phyloP scores from a whole-genome alignment of 305 asterid species.

The Euphrasia arctica region DNA sequence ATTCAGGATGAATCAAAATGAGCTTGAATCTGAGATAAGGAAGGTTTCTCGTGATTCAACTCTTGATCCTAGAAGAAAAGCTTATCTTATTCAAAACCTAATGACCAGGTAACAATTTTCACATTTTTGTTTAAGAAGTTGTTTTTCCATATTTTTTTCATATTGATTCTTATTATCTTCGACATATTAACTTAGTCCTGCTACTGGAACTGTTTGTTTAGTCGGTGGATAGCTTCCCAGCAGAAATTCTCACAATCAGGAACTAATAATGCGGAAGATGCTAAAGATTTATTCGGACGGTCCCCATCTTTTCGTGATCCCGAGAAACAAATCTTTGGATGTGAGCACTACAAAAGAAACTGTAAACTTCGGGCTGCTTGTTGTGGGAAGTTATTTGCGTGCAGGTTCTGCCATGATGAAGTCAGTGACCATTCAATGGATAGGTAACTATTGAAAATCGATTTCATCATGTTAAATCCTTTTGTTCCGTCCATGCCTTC shows the following conservation, averaged over 20 bases:
- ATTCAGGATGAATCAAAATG: conserved; percentile 96
- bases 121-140: not conserved
- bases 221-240: conserved; percentile 98
- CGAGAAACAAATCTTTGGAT: conserved; percentile 73
- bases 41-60: conserved; percentile 90
- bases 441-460: conserved; percentile 43
- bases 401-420: conserved; percentile 98
- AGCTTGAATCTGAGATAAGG: conserved; percentile 96
- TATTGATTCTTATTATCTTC: conserved; percentile 22
- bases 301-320: conserved; percentile 82
- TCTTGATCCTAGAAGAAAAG: conserved; percentile 98
- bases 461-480: conserved; percentile 12
- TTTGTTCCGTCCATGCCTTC: conserved; percentile 1
- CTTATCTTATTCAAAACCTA: conserved; percentile 89
- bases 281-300: conserved; percentile 58
- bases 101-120: conserved; percentile 73
- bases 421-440: conserved; percentile 99
- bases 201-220: conserved; percentile 34
- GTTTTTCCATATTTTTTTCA: conserved; percentile 7
- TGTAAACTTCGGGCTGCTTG: conserved; percentile 98
- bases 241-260: conserved; percentile 74
- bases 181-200: conserved; percentile 25
- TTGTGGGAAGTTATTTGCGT: conserved; percentile 78
- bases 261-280: conserved; percentile 46
- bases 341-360: conserved; percentile 97